A percentile compares a stretch with the other conserved stretches of the same genome.
phyloP scores from a whole-genome alignment of 202 grass and related monocot genomes.

The Panicum hallii region DNA sequence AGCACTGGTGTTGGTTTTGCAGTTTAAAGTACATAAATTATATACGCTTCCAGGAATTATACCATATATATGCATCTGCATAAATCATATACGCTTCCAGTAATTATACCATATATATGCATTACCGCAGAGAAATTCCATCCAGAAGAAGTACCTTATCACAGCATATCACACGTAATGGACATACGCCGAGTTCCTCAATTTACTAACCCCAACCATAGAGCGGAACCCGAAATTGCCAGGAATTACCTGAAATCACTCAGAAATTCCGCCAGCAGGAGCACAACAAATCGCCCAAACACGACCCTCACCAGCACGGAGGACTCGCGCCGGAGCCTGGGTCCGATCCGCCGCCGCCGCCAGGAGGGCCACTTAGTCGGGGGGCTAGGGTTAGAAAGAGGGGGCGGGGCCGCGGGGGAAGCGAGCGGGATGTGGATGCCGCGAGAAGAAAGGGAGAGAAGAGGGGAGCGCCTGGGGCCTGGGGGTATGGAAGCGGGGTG shows the following conservation, averaged over 20 bases:
- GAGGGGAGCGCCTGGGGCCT: background rate
- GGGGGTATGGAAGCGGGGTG: background rate
- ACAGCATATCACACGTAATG: background rate
- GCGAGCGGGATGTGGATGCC: background rate
- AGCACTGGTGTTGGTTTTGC: too few relatives aligned
- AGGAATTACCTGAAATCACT: constrained; percentile 25
- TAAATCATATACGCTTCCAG: too few relatives aligned
- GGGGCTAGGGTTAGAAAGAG: constrained; percentile 30
- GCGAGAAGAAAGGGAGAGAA: background rate
- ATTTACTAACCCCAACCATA: background rate
- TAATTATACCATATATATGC: too few relatives aligned
- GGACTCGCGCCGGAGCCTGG: background rate
- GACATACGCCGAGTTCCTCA: background rate
- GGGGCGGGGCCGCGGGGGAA: background rate
- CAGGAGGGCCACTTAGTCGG: background rate
- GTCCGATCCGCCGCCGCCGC: background rate
- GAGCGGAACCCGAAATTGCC: background rate
- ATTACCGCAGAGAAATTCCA: background rate
- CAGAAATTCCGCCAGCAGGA: background rate
- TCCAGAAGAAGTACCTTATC: too few relatives aligned
- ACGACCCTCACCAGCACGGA: background rate
- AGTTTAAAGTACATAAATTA: background rate
- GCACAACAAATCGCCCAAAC: background rate
- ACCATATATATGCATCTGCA: background rate
- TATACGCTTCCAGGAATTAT: background rate